Conservation (phyloP, 768 basidiomycete genomes). For the Kwoniella heveanensis region DNA sequence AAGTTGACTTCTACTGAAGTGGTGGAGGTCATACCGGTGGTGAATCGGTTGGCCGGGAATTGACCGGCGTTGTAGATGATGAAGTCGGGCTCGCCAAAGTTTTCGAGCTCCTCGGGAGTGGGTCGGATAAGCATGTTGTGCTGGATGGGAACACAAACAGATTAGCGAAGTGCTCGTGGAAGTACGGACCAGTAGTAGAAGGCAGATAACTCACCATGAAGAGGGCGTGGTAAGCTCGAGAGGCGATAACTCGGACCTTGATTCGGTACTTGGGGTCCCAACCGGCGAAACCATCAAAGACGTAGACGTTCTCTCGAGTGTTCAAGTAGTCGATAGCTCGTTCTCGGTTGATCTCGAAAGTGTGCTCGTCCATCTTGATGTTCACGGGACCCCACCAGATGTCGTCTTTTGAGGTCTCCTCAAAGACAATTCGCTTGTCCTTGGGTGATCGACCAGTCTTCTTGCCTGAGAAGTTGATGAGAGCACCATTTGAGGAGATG, state of each 20-base stretch:
- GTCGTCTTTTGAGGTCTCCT: slow-evolving; percentile 92
- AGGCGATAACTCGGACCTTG: slow-evolving; percentile 98
- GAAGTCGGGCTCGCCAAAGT: slow-evolving; percentile 97
- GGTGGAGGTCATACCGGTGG: slow-evolving; percentile 98
- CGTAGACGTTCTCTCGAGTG: slow-evolving; percentile 96
- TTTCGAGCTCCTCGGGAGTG: slow-evolving; percentile 85
- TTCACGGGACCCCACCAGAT: slow-evolving; percentile 99
- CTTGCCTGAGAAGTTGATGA: slow-evolving; percentile 99
- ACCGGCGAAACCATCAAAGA: slow-evolving; percentile 93
- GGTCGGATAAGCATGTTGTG: slow-evolving; percentile 99
- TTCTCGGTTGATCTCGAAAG: slow-evolving; percentile 98
- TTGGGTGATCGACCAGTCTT: slow-evolving; percentile 98
- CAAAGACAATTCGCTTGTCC: slow-evolving; percentile 99
- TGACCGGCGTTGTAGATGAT: slow-evolving; percentile 99
- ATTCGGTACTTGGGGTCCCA: slow-evolving; percentile 99
- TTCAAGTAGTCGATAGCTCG: slow-evolving; percentile 99
- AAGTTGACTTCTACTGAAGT: slow-evolving; percentile 99
- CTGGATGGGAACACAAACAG: slow-evolving; percentile 63
- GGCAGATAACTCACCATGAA: slow-evolving; percentile 76
- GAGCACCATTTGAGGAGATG: slow-evolving; percentile 89
- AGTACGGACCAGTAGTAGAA: slow-evolving; percentile 5
- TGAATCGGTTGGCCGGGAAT: slow-evolving; percentile 99
- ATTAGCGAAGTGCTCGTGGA: slow-evolving; percentile 1
- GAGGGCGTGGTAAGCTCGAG: slow-evolving; percentile 95
- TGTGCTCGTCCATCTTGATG: slow-evolving; percentile 94